Conservation (phyloP, 2,329 filamentous ascomycete genomes). For the Apiospora phragmitis region DNA sequence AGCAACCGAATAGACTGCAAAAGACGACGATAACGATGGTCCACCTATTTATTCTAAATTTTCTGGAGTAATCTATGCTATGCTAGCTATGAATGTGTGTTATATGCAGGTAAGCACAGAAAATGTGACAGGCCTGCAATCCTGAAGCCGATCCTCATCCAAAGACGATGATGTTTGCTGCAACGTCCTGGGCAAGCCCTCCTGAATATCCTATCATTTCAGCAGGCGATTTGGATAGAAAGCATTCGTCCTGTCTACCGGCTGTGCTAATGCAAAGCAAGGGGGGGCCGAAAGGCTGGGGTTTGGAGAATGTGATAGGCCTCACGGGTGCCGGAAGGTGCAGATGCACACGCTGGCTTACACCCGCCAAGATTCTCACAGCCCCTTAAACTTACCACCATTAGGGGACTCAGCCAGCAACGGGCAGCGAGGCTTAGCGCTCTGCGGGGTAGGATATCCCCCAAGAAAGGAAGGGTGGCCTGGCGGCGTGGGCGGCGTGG, state of each 20-base stretch:
- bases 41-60: neutral
- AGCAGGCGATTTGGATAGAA: neutral
- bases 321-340: neutral
- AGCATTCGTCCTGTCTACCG: neutral
- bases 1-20: neutral
- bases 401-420: neutral
- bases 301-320: neutral
- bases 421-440: neutral
- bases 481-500: neutral
- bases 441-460: constrained; percentile 1
- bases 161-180: neutral
- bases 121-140: neutral
- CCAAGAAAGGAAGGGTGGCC: neutral
- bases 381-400: neutral
- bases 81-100: neutral
- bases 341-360: neutral
- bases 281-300: neutral
- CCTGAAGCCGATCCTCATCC: neutral
- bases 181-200: neutral
- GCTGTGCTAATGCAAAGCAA: neutral
- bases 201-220: neutral
- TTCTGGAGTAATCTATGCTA: neutral
- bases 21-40: neutral
- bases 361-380: neutral
- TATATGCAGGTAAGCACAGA: neutral